Evolutionary conservation across 495 filamentous ascomycete genomes (phyloP).

Genomic region (Sordaria brevicollis): DNA sequence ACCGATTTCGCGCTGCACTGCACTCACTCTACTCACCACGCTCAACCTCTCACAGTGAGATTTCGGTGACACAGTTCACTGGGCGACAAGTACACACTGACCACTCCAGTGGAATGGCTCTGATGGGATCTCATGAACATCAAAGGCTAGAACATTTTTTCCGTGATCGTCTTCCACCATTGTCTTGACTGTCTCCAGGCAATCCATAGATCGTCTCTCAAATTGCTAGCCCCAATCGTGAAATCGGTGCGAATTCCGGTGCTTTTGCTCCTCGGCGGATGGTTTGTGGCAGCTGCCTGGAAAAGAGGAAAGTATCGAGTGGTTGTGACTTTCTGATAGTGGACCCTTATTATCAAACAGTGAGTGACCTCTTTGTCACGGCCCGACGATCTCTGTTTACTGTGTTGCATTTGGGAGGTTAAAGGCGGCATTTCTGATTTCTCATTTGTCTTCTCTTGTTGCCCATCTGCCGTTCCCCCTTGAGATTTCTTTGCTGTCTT

Average conservation of each 20-base stretch:
- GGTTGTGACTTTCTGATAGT: too few relatives aligned
- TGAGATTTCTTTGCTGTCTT: too few relatives aligned
- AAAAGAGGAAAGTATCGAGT: background rate
- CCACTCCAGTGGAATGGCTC: too few relatives aligned
- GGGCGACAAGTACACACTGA: background rate
- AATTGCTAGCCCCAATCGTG: background rate
- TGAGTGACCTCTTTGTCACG: background rate
- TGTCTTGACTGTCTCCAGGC: background rate
- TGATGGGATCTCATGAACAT: background rate
- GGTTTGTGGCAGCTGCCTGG: background rate
- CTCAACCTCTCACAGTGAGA: background rate
- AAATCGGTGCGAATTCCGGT: background rate
- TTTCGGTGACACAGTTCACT: background rate
- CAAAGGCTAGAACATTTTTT: background rate
- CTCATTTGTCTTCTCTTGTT: background rate
- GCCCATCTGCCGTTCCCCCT: background rate
- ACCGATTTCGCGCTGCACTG: too few relatives aligned
- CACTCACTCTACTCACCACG: too few relatives aligned
- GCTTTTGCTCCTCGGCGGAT: background rate
- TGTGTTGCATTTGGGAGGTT: background rate
- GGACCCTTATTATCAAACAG: background rate
- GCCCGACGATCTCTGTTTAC: background rate
- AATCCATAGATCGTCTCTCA: background rate
- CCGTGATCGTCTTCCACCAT: background rate
- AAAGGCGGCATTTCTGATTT: background rate